Base-by-base conservation (phyloP, 2,329 filamentous ascomycete species). In the Sclerotinia subarctica region DNA sequence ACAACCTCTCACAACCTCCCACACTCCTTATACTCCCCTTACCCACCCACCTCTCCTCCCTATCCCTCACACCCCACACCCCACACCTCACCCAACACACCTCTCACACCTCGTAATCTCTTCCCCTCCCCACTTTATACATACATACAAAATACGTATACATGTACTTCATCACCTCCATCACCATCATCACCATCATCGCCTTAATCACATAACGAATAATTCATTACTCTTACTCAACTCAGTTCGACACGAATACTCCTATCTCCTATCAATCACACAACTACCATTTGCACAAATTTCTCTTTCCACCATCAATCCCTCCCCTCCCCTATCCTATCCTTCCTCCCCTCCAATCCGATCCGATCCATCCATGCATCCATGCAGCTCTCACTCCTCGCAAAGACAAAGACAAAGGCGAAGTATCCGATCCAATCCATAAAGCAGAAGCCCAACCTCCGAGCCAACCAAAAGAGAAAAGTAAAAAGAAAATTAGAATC, bases 121-220 rank as follows among this genome's bases (percentile, higher is more conserved):
- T 29, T 29, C 29, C 29, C 29, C 29, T 29, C 29, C 29, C 29
- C 29, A 29, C 2, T 29, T 29, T 29, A 29, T 62, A 38, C 58
- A 56, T n/a, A 53, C 51, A 11, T 19, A 46, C 21, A 21, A 21
- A 19, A 57, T 57, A 57, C 54, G 44, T 49, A 24, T 62, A 38
- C 58, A 26, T 62, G 44, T 49, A 35, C 29, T 49, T 60, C 44
- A 62, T 49, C 44, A 49, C 21, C 35, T 57, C 13, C 49, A 35
- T 62, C n/a, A n/a, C n/a, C 58, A 11, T 29, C 29, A 29, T 29
- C 29, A 32, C 32, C 4, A 5, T 29, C 29, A 62, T 62, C 58
- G 38, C 21, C 54, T 42, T n/a, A 62, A 35, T 62, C 58, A 8
- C 29, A 54, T 54, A 29, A 49, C 46, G 44, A 62, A 62, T 62